A percentile compares a stretch with the other conserved stretches of the same genome.
These are phyloP conservation scores for Dioscorea zingiberensis DNA, from an alignment of 106 monocot genomes.

Conservation along the genomic window DNA sequence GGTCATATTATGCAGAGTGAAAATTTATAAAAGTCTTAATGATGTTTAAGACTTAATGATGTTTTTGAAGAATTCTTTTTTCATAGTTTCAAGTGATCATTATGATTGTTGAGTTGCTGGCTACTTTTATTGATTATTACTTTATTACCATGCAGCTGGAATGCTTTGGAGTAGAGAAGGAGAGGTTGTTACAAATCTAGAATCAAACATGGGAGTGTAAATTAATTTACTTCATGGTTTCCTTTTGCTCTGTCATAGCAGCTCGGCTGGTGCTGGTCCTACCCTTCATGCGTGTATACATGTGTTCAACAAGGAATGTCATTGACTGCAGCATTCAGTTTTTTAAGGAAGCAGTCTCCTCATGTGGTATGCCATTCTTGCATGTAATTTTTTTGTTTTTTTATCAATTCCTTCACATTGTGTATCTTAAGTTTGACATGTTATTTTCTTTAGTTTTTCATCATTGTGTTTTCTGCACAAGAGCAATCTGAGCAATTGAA, in stretches of 20 bases:
- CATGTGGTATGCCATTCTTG: constrained; percentile 40
- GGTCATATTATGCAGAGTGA: no score
- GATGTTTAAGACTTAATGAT: not conserved
- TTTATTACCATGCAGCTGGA: constrained; percentile 45
- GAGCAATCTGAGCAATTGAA: no score
- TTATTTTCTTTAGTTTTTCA: no score
- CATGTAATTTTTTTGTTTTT: not conserved
- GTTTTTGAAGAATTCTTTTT: not conserved
- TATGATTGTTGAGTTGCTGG: no score
- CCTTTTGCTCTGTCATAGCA: constrained; percentile 72
- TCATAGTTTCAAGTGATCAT: no score
- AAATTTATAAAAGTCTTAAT: no score
- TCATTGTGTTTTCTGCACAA: no score
- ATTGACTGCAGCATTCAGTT: constrained; percentile 63
- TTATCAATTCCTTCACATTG: not conserved
- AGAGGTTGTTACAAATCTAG: constrained; percentile 51
- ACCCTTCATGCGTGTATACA: constrained; percentile 55
- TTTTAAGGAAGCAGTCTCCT: constrained; percentile 58
- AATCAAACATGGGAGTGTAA: constrained; percentile 61
- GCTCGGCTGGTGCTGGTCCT: constrained; percentile 60
- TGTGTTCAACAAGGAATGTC: constrained; percentile 56
- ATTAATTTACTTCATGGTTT: constrained; percentile 84
- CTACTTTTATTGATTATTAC: not conserved
- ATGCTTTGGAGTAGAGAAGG: constrained; percentile 73
- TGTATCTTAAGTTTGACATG: no score